Conservation (phyloP, 352 stramenopile genomes). For the Globisporangium yorkense region DNA sequence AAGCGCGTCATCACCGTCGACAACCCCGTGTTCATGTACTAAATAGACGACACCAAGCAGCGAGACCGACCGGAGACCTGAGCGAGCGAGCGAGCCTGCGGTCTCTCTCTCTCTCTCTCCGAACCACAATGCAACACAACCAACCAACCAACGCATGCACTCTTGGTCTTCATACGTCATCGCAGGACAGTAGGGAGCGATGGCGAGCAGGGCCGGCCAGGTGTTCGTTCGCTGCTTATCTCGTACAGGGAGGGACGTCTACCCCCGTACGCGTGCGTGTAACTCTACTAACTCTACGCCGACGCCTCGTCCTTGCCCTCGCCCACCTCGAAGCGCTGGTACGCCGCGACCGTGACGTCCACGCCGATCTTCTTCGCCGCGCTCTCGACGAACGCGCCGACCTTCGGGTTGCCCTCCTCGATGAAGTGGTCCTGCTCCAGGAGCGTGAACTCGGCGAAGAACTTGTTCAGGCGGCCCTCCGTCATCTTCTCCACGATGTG, state of each 20-base stretch:
- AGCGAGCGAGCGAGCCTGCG: not conserved
- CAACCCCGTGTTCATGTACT: slow-evolving; percentile 97
- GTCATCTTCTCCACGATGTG: slow-evolving; percentile 95
- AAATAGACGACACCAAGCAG: slow-evolving; percentile 20
- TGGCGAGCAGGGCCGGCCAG: slow-evolving; percentile 12
- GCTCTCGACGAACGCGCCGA: slow-evolving; percentile 69
- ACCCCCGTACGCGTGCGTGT: not conserved
- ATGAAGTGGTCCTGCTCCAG: slow-evolving; percentile 93
- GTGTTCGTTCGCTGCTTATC: slow-evolving; percentile 1
- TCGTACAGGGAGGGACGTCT: not conserved
- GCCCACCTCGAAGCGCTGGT: slow-evolving; percentile 70
- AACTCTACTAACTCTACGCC: slow-evolving; percentile 16
- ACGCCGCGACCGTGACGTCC: slow-evolving; percentile 53
- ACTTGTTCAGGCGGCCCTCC: slow-evolving; percentile 90
- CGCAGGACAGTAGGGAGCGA: not conserved
- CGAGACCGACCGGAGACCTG: slow-evolving; percentile 1
- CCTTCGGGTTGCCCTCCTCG: slow-evolving; percentile 89
- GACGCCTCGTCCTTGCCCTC: slow-evolving; percentile 44
- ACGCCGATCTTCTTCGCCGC: slow-evolving; percentile 61
- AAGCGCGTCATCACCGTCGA: slow-evolving; percentile 93
- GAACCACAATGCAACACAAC: too few species aligned
- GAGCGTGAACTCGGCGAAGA: slow-evolving; percentile 91
- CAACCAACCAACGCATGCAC: too few species aligned
- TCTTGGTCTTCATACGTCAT: too few species aligned
- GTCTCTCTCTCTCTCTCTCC: too few species aligned